phyloP scores from a whole-genome alignment of 306 rosid genomes.

The Sphenostylis stenocarpa region DNA sequence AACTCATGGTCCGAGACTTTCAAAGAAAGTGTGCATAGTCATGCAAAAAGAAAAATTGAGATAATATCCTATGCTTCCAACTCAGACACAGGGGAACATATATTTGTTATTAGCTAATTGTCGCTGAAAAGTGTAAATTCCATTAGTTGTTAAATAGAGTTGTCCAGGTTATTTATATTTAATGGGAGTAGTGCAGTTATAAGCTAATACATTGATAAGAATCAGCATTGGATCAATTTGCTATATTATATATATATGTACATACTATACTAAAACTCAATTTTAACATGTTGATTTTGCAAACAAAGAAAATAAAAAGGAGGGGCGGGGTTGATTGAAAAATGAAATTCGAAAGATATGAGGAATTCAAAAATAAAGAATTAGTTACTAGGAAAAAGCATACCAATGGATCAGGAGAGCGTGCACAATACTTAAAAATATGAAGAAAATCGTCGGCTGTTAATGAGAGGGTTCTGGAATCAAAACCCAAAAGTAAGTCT shows the following conservation, averaged over 20 bases:
- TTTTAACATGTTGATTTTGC: neutral
- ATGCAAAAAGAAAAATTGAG: neutral
- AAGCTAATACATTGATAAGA: conserved; percentile 9
- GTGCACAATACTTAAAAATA: conserved; percentile 66
- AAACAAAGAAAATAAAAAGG: neutral
- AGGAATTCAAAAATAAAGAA: neutral
- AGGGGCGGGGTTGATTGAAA: neutral
- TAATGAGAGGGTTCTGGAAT: conserved; percentile 46
- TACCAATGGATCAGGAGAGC: conserved; percentile 85
- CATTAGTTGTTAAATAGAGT: neutral
- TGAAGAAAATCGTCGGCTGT: conserved; percentile 57
- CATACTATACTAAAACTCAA: neutral
- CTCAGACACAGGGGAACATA: conserved; percentile 10
- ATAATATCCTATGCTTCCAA: conserved; percentile 5
- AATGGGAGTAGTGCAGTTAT: conserved; percentile 7
- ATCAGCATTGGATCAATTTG: neutral
- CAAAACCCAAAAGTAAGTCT: conserved; percentile 57
- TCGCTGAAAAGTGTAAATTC: conserved; percentile 5
- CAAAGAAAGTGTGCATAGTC: conserved; percentile 11
- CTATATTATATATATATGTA: neutral
- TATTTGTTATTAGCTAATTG: neutral
- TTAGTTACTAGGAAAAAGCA: conserved; percentile 26
- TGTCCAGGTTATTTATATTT: neutral
- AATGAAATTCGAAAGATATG: neutral
- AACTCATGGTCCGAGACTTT: conserved; percentile 5